Evolutionary conservation across 768 basidiomycete genomes (phyloP).

Genomic region (Collybia sordida): DNA sequence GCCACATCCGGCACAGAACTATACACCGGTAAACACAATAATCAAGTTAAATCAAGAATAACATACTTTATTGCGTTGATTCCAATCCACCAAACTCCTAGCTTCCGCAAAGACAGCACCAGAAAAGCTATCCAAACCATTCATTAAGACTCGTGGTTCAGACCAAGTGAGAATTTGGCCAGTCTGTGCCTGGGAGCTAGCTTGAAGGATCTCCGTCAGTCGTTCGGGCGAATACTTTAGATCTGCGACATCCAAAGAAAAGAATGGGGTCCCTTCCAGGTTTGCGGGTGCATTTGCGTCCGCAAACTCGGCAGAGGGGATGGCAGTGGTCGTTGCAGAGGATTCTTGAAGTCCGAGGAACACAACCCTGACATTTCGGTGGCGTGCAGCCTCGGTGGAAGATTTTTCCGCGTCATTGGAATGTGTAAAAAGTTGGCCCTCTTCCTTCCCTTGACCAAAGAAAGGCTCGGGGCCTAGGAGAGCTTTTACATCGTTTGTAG

Average conservation of each 20-base stretch:
- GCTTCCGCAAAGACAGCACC: constrained; percentile 76
- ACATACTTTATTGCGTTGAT: constrained; percentile 73
- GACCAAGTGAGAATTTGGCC: constrained; percentile 49
- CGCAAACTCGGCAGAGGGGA: constrained; percentile 64
- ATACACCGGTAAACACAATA: not conserved
- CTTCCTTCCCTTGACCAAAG: constrained; percentile 64
- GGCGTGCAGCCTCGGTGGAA: constrained; percentile 51
- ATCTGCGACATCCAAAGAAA: constrained; percentile 70
- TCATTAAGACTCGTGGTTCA: constrained; percentile 59
- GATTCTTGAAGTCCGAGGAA: constrained; percentile 77
- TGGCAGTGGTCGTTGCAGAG: constrained; percentile 35
- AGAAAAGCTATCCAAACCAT: constrained; percentile 55
- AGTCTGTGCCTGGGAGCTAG: constrained; percentile 33
- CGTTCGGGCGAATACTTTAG: constrained; percentile 30
- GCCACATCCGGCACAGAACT: constrained; percentile 91
- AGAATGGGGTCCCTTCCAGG: constrained; percentile 78
- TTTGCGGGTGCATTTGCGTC: constrained; percentile 52
- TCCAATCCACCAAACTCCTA: constrained; percentile 88
- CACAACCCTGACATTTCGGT: constrained; percentile 58
- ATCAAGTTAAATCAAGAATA: not conserved
- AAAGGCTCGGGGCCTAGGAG: constrained; percentile 65
- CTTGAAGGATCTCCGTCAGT: constrained; percentile 36
- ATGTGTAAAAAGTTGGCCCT: constrained; percentile 20
- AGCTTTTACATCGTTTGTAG: constrained; percentile 54
- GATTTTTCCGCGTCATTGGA: constrained; percentile 24